Evolutionary conservation across 2,329 filamentous ascomycete species (phyloP).

Genomic region (Laburnicola sp.): DNA sequence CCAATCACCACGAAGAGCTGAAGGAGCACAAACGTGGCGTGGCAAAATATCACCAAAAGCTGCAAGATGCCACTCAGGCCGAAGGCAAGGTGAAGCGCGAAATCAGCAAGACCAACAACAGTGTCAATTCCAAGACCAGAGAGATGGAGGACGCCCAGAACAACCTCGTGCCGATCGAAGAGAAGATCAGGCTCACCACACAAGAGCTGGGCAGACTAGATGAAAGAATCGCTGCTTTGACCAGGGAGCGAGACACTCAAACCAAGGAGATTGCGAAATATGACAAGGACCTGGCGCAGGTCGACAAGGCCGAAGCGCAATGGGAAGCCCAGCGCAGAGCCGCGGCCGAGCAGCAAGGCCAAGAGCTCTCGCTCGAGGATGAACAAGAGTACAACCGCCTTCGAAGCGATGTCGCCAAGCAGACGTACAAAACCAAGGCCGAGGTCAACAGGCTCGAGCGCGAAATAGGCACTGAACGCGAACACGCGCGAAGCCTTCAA

Average conservation of each 20-base stretch:
- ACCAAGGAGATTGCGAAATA: slow-evolving; percentile 69
- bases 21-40: slow-evolving; percentile 90
- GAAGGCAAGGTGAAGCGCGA: slow-evolving; percentile 76
- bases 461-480: slow-evolving; percentile 87
- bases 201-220: slow-evolving; percentile 70
- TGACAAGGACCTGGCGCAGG: slow-evolving; percentile 76
- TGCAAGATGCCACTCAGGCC: slow-evolving; percentile 82
- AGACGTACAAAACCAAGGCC: slow-evolving; percentile 76
- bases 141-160: slow-evolving; percentile 86
- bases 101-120: slow-evolving; percentile 78
- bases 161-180: slow-evolving; percentile 82
- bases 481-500: slow-evolving; percentile 85
- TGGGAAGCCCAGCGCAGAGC: slow-evolving; percentile 89
- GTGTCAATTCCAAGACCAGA: slow-evolving; percentile 82
- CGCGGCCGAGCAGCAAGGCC: slow-evolving; percentile 81
- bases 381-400: slow-evolving; percentile 87
- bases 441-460: slow-evolving; percentile 85
- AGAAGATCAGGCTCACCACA: slow-evolving; percentile 79
- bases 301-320: slow-evolving; percentile 86
- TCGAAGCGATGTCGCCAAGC: slow-evolving; percentile 80
- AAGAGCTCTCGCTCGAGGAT: slow-evolving; percentile 81
- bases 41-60: slow-evolving; percentile 76
- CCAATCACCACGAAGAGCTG: slow-evolving; percentile 90
- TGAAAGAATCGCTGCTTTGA: slow-evolving; percentile 69
- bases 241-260: slow-evolving; percentile 76